These are phyloP conservation scores for Ogataea neopini DNA, from an alignment of 805 yeast genomes.

Conservation along the genomic window DNA sequence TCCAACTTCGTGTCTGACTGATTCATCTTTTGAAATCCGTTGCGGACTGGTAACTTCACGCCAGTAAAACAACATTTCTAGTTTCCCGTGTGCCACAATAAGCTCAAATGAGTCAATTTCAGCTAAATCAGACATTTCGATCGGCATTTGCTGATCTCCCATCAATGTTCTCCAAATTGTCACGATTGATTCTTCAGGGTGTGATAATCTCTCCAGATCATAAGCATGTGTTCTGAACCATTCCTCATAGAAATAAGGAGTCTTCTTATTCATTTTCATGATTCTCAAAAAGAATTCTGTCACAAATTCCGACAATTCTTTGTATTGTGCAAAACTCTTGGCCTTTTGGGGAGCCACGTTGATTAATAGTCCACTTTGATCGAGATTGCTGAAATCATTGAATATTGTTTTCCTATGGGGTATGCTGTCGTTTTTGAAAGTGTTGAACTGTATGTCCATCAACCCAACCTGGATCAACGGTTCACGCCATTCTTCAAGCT, in stretches of 20 bases:
- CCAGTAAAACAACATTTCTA: conserved; percentile 25
- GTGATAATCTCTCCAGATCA: conserved; percentile 9
- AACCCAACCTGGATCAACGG: neutral
- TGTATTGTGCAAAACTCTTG: conserved; percentile 24
- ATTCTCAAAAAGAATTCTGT: conserved; percentile 12
- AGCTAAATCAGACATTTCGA: conserved; percentile 18
- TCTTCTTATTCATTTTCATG: conserved; percentile 1
- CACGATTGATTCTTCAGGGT: conserved; percentile 8
- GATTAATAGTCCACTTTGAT: conserved; percentile 23
- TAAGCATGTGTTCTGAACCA: conserved; percentile 28
- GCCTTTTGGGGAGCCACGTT: conserved; percentile 35
- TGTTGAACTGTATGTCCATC: conserved; percentile 12
- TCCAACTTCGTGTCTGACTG: conserved; percentile 24
- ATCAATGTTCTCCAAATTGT: conserved; percentile 23
- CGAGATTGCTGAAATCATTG: conserved; percentile 17
- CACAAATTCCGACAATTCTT: conserved; percentile 16
- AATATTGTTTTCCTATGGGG: conserved; percentile 19
- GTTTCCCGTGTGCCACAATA: conserved; percentile 16
- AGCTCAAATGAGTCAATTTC: conserved; percentile 22
- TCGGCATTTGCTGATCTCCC: conserved; percentile 17
- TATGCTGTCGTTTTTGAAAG: neutral
- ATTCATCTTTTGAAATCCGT: conserved; percentile 6
- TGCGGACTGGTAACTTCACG: conserved; percentile 17
- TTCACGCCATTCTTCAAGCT: conserved; percentile 2
- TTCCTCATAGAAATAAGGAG: conserved; percentile 27